Evolutionary conservation across 352 stramenopile species (phyloP).

Genomic region (Peronospora tabacina): DNA sequence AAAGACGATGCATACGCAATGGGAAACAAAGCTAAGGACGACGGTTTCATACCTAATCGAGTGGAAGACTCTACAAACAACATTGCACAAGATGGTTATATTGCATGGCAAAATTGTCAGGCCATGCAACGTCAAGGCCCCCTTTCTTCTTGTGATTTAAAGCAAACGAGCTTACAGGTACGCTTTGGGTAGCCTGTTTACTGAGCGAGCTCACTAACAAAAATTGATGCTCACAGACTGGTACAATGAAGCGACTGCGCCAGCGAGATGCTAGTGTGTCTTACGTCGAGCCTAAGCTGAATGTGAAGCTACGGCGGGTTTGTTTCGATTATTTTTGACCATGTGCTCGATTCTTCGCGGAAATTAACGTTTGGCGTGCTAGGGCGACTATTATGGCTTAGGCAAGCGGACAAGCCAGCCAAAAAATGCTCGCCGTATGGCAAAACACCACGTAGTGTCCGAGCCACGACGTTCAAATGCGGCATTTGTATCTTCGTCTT

Average conservation of each 20-base stretch:
- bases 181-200: not conserved
- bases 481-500: slow-evolving; percentile 13
- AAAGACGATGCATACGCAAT: slow-evolving; percentile 1
- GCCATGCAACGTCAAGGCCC: not conserved
- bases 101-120: not conserved
- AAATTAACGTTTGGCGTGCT: not conserved
- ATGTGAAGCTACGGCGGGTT: slow-evolving; percentile 55
- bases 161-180: slow-evolving; percentile 14
- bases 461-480: slow-evolving; percentile 13
- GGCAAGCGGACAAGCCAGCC: slow-evolving; percentile 23
- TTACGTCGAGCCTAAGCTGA: slow-evolving; percentile 58
- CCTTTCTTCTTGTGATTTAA: not conserved
- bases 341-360: not conserved
- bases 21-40: not conserved
- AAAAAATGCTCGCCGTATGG: slow-evolving; percentile 12
- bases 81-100: not conserved
- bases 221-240: slow-evolving; percentile 5
- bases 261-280: slow-evolving; percentile 32
- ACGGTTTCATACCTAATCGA: not conserved
- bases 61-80: not conserved
- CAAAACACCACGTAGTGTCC: slow-evolving; percentile 11
- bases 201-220: not conserved
- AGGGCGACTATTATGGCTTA: slow-evolving; percentile 70
- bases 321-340: not conserved
- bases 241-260: slow-evolving; percentile 28